Evolutionary conservation across 2,329 filamentous ascomycete species (phyloP), one percentile per base, ranked within the genome.

Genomic region (Aspergillus floridensis): DNA sequence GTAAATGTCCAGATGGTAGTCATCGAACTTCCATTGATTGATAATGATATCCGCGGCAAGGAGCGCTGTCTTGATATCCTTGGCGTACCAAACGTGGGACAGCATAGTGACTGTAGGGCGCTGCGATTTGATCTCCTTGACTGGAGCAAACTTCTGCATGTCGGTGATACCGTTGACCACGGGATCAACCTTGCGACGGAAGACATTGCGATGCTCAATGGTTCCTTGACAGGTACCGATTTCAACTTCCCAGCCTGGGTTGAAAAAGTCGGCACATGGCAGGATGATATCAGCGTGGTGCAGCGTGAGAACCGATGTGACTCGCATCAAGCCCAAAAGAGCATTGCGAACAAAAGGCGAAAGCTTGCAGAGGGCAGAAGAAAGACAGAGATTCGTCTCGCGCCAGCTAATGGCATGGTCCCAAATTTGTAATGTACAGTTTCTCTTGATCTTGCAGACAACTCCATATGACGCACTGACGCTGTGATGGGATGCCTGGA

Each of bases 81-180:
- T 88, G 55, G 72, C 73, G 66, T 76, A 77, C 74, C 75, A 76
- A 24, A 77, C 72, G 50, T 88, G 85, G 22, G 85, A 88, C 53
- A 88, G 70, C 86, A 88, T 88, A 26, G 85, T 85, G 2, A 87
- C 85, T 0, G 86, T 88, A 2, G 86, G 86, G 22, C 78, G 79
- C 59, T 82, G 78, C 0, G 85, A 82, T 54, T 82, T 82, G 65
- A 87, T 84, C 57, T 84, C 80, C 50, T 84, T 81, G 21, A 87
- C 82, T 0, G 86, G 85, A 35, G 82, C 73, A 68, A 88, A 88
- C 59, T 83, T 83, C 51, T 84, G 83, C 83, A 86, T 87, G 67
- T 88, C 83, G 52, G 82, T 82, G 63, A 88, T 87, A 53, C 85
- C 85, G 66, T 88, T 88, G 63, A 87, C 84, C 38, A 88, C 84